Evolutionary conservation across 176 grass and related monocot genomes (phyloP), one percentile per base, ranked within the genome.

Genomic region (Microstegium vimineum): DNA sequence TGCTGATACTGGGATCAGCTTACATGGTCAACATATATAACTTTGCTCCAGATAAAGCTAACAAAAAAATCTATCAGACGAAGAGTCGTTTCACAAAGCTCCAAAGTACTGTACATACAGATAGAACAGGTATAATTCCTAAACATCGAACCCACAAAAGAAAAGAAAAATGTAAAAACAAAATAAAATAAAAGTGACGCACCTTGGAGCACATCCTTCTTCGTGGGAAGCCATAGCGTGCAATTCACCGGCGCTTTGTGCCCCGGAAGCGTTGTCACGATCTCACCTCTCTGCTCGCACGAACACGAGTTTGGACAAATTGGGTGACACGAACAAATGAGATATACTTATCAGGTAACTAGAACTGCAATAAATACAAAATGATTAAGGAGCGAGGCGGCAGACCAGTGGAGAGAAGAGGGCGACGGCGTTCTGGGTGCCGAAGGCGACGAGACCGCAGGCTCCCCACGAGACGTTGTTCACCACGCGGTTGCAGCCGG

Each of bases 401-500:
- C 43, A 45, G 32, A 98, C 96, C 92, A 51, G 63, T 65, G 96
- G 90, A 62, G 75, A 93, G 77, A 98, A 98, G 69, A 98, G 84
- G 60, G 93, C 89, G 83, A 98, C 96, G 59, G 89, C 96, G 80
- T 98, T 95, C 87, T 98, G 96, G 52, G 93, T 81, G 62, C 96
- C 93, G 68, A 98, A 98, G 76, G 96, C 88, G 62, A 91, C 93
- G 32, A 98, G 87, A 56, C 96, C 90, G n/a, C 88, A 95, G 3
- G 87, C 82, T 27, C 93, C 90, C 93, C 90, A 93, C 14, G 90
- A 98, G 47, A 98, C 90, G 78, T 98, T 98, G 82, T 93, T 93
- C 79, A 98, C 96, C n/a, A 98, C 87, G 11, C 96, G 89, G 86
- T 98, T 98, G 74, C 96, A 95, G 4, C 96, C 96, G 15, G 90